Evolutionary conservation across 2,329 filamentous ascomycete genomes (phyloP), one percentile per base, ranked within the genome.

Genomic region (Scolecobasidium constrictum): DNA sequence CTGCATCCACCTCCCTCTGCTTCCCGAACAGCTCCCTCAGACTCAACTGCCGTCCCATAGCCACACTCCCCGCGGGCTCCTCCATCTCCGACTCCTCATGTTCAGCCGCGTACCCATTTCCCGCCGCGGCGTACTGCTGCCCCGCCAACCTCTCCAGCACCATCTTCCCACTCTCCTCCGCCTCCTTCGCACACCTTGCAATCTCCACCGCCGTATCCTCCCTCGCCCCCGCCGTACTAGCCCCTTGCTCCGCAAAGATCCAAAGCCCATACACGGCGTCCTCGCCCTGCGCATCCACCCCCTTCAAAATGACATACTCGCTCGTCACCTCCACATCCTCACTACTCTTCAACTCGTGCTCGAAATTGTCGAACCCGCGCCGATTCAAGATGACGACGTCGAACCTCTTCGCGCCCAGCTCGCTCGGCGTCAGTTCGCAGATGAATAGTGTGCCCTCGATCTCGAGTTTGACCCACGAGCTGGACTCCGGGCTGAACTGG

Each of bases 391-490:
- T 65, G 40, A 68, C 54, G 18, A 66, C 62, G 38, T 56, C 58
- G 51, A 64, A 71, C 18, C 66, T 59, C 36, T 64, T 56, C 12
- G 51, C 48, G 37, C 54, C 56, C 7, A 49, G 46, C 42, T 75
- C 46, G 3, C 51, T 53, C 5, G 56, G 54, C 2, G 51, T 50
- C 13, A 79, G 64, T 49, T 83, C 73, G 67, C 85, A 93, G 42
- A 96, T 76, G 60, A 96, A 98, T 49, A 96, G 68, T 11, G 86
- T 84, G 31, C 92, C 92, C 62, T 94, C 88, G 9, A 88, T 74
- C 44, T 81, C 83, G 36, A 75, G 76, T 67, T 93, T 94, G 57
- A 92, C 83, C 92, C 92, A 96, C 46, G 69, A 65, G 41, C 74
- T 67, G 3, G 77, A 71, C 4, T 70, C 63, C 37, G 76, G 69